Conservation (phyloP, 2,329 filamentous ascomycete genomes). For the Fusarium tjaetaba region DNA sequence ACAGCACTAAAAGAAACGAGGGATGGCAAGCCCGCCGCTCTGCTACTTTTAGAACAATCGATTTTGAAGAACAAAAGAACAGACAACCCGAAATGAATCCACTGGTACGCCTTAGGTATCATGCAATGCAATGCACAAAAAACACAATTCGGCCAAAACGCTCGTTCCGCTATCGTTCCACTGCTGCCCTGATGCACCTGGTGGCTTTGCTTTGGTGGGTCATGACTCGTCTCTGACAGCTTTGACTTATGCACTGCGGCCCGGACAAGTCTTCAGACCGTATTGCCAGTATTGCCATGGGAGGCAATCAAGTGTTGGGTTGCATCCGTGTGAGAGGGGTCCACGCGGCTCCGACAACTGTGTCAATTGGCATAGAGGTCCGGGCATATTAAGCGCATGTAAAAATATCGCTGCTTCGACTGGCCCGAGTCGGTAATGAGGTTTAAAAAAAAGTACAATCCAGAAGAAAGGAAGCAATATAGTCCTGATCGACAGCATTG, state of each 20-base stretch:
- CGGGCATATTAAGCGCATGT: slow-evolving; percentile 7
- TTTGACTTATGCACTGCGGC: slow-evolving; percentile 9
- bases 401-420: slow-evolving; percentile 3
- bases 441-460: background rate
- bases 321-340: background rate
- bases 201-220: slow-evolving; percentile 8
- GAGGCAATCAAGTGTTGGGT: background rate
- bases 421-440: background rate
- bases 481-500: background rate
- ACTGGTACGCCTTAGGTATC: slow-evolving; percentile 39
- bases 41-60: slow-evolving; percentile 9
- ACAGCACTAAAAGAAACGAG: slow-evolving; percentile 9
- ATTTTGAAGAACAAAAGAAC: background rate
- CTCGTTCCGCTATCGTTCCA: slow-evolving; percentile 15
- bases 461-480: background rate
- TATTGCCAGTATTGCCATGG: background rate
- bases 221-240: slow-evolving; percentile 21
- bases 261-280: background rate
- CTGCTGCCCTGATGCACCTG: slow-evolving; percentile 7
- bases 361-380: background rate
- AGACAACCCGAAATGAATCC: slow-evolving; percentile 10
- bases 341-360: background rate
- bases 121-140: slow-evolving; percentile 32
- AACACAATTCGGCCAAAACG: slow-evolving; percentile 22
- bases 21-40: slow-evolving; percentile 3